Conservation (phyloP, 495 filamentous ascomycete species). For the Barbatosphaeria neglecta region DNA sequence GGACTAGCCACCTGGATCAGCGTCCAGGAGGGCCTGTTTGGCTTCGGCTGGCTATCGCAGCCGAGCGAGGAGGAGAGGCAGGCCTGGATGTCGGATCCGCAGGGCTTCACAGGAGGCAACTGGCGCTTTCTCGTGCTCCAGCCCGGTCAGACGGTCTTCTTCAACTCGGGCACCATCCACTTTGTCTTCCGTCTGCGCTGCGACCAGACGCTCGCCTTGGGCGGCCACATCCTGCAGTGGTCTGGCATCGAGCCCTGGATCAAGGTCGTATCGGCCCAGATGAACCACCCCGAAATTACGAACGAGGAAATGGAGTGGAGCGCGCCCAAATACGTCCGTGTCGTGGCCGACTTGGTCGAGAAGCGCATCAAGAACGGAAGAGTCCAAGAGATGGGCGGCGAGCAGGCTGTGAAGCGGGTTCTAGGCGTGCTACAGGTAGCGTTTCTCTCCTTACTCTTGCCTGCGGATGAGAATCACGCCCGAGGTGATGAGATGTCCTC, state of each 20-base stretch:
- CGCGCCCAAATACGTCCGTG: constrained; percentile 6
- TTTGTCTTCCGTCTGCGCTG: constrained; percentile 16
- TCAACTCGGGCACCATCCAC: constrained; percentile 21
- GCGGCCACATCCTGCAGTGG: constrained; percentile 14
- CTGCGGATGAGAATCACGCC: too few species aligned
- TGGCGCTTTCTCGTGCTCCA: constrained; percentile 20
- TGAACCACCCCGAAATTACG: constrained; percentile 4
- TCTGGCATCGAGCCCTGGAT: constrained; percentile 9
- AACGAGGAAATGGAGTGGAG: constrained; percentile 11
- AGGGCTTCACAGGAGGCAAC: constrained; percentile 8
- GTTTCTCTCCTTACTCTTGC: too few species aligned
- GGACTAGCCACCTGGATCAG: constrained; percentile 13
- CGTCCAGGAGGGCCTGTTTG: constrained; percentile 16
- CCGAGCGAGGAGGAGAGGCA: constrained; percentile 12
- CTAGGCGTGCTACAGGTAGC: background rate
- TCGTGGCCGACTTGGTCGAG: constrained; percentile 3
- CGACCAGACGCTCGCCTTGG: constrained; percentile 9
- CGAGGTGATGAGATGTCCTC: too few species aligned
- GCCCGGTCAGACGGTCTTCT: constrained; percentile 19
- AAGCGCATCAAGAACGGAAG: background rate
- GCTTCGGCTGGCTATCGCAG: constrained; percentile 17
- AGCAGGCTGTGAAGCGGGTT: background rate
- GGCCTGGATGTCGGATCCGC: constrained; percentile 10
- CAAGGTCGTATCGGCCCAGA: constrained; percentile 5
- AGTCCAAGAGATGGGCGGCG: background rate